phyloP scores from a whole-genome alignment of 1,284 basidiomycete genomes.

The Leccinum griseonigrum region DNA sequence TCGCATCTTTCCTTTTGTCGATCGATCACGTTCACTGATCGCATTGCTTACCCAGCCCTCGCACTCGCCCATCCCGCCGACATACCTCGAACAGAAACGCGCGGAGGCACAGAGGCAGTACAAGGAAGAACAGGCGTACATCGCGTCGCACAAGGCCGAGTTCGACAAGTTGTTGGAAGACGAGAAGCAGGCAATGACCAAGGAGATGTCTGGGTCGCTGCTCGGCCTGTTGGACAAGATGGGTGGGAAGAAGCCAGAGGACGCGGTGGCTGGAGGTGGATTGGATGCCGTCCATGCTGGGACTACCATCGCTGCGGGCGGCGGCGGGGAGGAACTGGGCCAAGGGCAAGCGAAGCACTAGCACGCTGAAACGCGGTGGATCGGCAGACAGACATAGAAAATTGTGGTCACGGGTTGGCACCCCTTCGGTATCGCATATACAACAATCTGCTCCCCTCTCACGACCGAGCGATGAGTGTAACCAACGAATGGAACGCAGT shows the following conservation, averaged over 20 bases:
- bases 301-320: neutral
- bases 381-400: neutral
- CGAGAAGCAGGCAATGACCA: conserved; percentile 77
- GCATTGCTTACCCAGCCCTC: conserved; percentile 17
- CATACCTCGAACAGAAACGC: conserved; percentile 90
- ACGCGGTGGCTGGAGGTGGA: neutral
- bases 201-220: conserved; percentile 51
- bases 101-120: conserved; percentile 84
- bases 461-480: neutral
- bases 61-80: conserved; percentile 56
- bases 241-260: conserved; percentile 41
- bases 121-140: conserved; percentile 86
- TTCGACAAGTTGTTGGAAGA: conserved; percentile 80
- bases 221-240: conserved; percentile 39
- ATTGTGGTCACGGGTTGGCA: neutral
- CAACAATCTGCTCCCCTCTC: neutral
- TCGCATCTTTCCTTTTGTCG: neutral
- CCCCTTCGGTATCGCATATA: neutral
- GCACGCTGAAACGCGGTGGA: neutral
- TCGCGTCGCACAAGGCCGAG: conserved; percentile 76
- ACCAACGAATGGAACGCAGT: neutral
- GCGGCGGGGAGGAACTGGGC: neutral
- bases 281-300: neutral
- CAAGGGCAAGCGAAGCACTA: neutral
- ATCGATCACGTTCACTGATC: conserved; percentile 5